A percentile compares a stretch with the other conserved stretches of the same genome.
These are phyloP conservation scores for Ceratorhiza oryzae-sativae DNA, from an alignment of 1,284 basidiomycete species.

Conservation along the genomic window DNA sequence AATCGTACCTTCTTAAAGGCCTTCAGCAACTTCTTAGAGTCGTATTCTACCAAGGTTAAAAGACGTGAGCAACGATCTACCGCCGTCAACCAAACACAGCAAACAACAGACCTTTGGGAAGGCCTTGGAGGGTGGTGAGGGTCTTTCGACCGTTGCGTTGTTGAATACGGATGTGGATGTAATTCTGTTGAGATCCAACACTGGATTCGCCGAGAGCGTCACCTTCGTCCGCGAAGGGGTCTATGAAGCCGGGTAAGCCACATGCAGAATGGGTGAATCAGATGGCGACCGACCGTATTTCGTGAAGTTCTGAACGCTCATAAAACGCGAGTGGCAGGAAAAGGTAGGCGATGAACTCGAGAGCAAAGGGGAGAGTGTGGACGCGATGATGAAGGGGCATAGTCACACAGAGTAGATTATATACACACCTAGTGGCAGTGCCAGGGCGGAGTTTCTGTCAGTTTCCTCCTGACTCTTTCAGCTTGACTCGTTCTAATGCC, in stretches of 20 bases:
- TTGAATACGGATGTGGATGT: conserved; percentile 97
- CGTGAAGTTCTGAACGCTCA: conserved; percentile 90
- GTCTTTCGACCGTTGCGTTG: conserved; percentile 99
- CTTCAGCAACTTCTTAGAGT: conserved; percentile 97
- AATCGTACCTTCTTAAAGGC: conserved; percentile 91
- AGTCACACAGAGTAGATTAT: conserved; percentile 19
- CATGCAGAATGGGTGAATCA: conserved; percentile 13
- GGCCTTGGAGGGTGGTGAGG: conserved; percentile 95
- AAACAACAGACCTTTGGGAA: conserved; percentile 79
- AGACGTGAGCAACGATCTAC: conserved; percentile 4
- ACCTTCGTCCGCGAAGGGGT: conserved; percentile 93
- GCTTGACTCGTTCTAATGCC: conserved; percentile 29
- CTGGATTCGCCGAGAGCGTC: conserved; percentile 78
- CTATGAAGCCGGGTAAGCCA: conserved; percentile 55
- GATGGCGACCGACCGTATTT: conserved; percentile 67
- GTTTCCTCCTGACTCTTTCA: conserved; percentile 21
- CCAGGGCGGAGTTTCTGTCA: conserved; percentile 1
- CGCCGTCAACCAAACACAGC: not conserved
- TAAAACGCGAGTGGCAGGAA: conserved; percentile 63
- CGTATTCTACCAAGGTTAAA: conserved; percentile 74
- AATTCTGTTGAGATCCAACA: conserved; percentile 83
- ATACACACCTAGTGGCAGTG: conserved; percentile 28
- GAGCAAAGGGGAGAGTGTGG: conserved; percentile 48
- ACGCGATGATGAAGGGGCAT: conserved; percentile 35
- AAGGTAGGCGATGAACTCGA: conserved; percentile 43